Conservation (phyloP, 2,329 filamentous ascomycete genomes). For the Alternaria sp. region DNA sequence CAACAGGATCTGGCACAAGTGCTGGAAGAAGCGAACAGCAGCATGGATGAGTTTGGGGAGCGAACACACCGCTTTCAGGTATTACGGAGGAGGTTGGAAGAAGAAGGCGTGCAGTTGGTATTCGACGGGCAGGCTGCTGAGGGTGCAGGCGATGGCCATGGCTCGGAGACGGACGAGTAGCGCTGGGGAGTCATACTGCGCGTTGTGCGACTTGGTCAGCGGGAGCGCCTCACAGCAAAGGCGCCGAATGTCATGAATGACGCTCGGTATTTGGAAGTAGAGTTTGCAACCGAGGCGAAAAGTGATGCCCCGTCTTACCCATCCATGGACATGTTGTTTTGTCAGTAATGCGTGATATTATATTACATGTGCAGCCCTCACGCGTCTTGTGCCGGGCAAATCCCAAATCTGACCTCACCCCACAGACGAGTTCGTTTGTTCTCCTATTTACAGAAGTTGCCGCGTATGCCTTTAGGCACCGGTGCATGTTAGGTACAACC, state of each 20-base stretch:
- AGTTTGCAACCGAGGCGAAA: conserved; percentile 9
- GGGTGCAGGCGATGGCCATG: conserved; percentile 10
- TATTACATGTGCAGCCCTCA: conserved; percentile 11
- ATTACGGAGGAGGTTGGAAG: conserved; percentile 30
- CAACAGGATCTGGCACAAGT: conserved; percentile 31
- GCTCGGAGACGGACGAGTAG: conserved; percentile 27
- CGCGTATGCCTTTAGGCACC: background rate
- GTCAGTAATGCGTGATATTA: conserved; percentile 12
- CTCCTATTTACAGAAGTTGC: background rate
- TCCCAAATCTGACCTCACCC: conserved; percentile 3
- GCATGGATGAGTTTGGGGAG: conserved; percentile 38
- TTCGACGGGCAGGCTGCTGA: conserved; percentile 31
- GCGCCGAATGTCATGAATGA: conserved; percentile 6
- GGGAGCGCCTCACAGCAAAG: conserved; percentile 1
- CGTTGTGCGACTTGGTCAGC: conserved; percentile 6
- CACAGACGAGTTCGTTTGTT: background rate
- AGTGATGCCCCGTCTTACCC: conserved; percentile 4
- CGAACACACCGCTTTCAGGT: conserved; percentile 38
- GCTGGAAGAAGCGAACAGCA: conserved; percentile 35
- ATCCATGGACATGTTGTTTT: conserved; percentile 11
- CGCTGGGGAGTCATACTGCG: background rate
- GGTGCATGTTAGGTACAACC: background rate
- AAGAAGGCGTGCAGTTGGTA: conserved; percentile 39
- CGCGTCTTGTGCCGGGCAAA: conserved; percentile 12
- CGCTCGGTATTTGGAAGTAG: conserved; percentile 1